These are phyloP conservation scores for Prunus dulcis DNA, from an alignment of 306 rosid species.

Conservation along the genomic window DNA sequence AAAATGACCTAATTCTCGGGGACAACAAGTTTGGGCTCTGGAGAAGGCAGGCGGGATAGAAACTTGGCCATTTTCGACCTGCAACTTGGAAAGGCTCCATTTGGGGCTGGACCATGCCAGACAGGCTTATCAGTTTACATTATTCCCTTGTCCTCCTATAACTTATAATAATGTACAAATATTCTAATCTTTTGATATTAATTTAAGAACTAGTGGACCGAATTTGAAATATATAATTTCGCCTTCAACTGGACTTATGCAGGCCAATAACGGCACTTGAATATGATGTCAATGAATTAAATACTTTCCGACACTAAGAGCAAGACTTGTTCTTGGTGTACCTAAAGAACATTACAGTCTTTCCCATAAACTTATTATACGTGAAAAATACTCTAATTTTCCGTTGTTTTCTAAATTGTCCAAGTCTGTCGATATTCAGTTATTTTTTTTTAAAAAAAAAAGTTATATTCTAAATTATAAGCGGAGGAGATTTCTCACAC, in stretches of 20 bases:
- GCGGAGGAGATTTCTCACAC: no score
- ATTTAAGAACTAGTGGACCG: background rate
- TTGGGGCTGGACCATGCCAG: background rate
- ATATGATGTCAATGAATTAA: background rate
- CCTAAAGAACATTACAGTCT: background rate
- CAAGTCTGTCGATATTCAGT: background rate
- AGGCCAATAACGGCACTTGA: background rate
- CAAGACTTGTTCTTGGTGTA: background rate
- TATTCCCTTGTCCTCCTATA: background rate
- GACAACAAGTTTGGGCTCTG: background rate
- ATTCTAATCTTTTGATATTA: background rate
- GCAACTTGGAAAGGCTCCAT: background rate
- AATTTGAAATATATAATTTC: background rate
- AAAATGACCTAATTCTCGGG: background rate
- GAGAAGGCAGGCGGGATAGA: background rate
- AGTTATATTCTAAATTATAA: no score
- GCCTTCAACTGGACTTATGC: background rate
- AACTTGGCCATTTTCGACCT: background rate
- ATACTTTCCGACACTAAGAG: background rate
- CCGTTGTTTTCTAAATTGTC: background rate
- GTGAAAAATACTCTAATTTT: background rate
- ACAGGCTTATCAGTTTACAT: constrained; percentile 4
- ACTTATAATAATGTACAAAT: background rate
- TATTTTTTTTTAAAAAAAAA: no score
- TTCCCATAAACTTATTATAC: background rate